Base-by-base conservation (phyloP, 352 stramenopile genomes). In the Pythium oligandrum region DNA sequence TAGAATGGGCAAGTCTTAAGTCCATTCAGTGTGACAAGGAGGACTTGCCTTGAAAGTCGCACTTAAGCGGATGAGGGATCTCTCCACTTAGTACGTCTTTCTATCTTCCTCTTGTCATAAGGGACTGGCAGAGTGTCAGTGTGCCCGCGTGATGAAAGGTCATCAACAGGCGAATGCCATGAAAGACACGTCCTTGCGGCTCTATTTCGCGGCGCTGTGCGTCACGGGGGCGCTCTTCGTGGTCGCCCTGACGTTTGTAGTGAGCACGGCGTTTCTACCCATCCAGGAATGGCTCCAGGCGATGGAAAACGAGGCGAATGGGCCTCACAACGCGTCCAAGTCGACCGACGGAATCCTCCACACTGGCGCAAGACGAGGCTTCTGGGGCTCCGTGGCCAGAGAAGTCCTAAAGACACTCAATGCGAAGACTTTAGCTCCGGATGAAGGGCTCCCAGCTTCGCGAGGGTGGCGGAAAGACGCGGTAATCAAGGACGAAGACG, bases 61-160 rank as follows among this genome's bases (percentile, higher is more conserved):
- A 42, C 12, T 42, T 42, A 8, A 12, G 12, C 38, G 38, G 12
- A 42, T 42, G 38, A 42, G 12, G 38, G 38, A 12, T 8, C 0
- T 12, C 12, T 12, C 7, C 38, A 12, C 7, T 8, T 42, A 11
- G 38, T 40, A n/a, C 42, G 44, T 66, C 53, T 61, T 66, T 66
- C 59, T 57, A 61, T 61, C 48, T 66, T 66, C 48, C 53, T 44
- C 48, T 53, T 60, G 52, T 60, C 59, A 66, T 61, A 57, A 57
- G 51, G 11, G 12, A 59, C 53, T 9, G 26, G 38, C 35, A 51
- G 12, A 39, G 33, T 34, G 40, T 11, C 46, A 55, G 17, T 45
- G 48, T 10, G n/a, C 17, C 45, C 46, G 3, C 26, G 11, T 37
- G 2, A 40, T 7, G 1, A 52, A 39, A 50, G 6, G 12, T 17